phyloP scores from a whole-genome alignment of 345 rosid genomes.

The Anastatica hierochuntica region DNA sequence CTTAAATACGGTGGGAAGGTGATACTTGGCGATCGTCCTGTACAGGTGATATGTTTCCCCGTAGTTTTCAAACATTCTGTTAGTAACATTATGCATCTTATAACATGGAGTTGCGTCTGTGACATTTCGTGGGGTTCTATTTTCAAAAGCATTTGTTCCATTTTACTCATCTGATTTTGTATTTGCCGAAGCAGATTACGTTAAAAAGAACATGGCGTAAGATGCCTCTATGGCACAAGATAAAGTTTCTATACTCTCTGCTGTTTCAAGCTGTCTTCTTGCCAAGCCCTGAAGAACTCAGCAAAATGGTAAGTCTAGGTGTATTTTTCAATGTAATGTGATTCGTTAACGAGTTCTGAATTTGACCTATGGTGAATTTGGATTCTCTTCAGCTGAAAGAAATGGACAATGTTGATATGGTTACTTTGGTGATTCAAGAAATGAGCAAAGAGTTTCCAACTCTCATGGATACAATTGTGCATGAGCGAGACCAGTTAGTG shows the following conservation, averaged over 20 bases:
- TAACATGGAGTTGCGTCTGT: neutral
- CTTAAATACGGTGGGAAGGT: conserved; percentile 79
- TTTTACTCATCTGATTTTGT: conserved; percentile 9
- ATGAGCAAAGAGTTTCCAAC: conserved; percentile 97
- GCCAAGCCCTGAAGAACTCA: conserved; percentile 78
- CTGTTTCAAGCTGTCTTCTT: conserved; percentile 87
- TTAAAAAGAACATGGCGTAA: conserved; percentile 76
- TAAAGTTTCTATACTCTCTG: conserved; percentile 57
- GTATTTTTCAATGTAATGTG: neutral
- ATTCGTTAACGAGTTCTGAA: neutral
- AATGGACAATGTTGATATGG: conserved; percentile 87
- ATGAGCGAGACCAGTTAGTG: conserved; percentile 94
- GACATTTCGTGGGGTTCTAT: neutral
- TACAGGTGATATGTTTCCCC: conserved; percentile 43
- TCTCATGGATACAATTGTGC: conserved; percentile 87
- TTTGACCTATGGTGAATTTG: neutral
- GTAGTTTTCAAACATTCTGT: too few species aligned
- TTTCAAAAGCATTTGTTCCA: neutral
- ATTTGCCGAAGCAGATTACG: conserved; percentile 54
- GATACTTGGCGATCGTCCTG: conserved; percentile 97
- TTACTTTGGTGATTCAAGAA: conserved; percentile 94
- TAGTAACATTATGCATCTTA: neutral
- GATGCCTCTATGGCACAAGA: conserved; percentile 95
- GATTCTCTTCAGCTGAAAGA: conserved; percentile 60
- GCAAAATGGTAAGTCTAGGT: conserved; percentile 58